Evolutionary conservation across 805 yeast genomes (phyloP), one percentile per base, ranked within the genome.

Genomic region (Saccharomycopsis sp.): DNA sequence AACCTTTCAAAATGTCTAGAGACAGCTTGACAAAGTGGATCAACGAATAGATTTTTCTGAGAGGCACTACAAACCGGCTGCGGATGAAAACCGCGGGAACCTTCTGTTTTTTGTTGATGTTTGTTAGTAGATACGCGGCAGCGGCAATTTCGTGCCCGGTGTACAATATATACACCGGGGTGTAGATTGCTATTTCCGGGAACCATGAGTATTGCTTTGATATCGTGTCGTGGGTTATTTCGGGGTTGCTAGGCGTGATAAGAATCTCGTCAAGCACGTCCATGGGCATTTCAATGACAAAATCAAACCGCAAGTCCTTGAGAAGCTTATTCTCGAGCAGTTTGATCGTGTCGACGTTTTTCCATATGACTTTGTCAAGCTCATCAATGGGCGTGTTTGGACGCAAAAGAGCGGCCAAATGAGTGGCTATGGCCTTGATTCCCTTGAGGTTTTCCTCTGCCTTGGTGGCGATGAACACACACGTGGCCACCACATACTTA

Each of bases 401-500:
- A 12, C 56, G 37, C 41, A 24, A 15, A 34, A 57, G 41, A n/a
- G 24, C 51, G 9, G 58, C 55, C 47, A 57, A 52, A 14, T 51
- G 51, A 9, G 47, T 34, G 1, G 58, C 62, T 16, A 61, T 52
- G 3, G 51, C 24, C 18, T 59, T 57, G 23, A 61, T 51, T 14
- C 58, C 46, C 21, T 52, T 59, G 50, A 56, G 18, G 34, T 55
- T 54, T 24, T 61, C 63, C 29, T 61, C 63, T 9, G 63, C 57
- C 44, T 61, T 61, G 15, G 62, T 59, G 15, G 63, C 63, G 5
- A 61, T 24, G 23, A 61, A 59, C 5, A 57, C 53, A 20, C 55
- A 52, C 1, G 63, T 57, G 2, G 62, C 62, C 46, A 59, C 58
- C 16, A 61, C 54, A 2, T 24, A 54, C 24, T 59, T 59, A 40